Conservation (phyloP, 2,329 filamentous ascomycete genomes). For the Fusarium newnesense region DNA sequence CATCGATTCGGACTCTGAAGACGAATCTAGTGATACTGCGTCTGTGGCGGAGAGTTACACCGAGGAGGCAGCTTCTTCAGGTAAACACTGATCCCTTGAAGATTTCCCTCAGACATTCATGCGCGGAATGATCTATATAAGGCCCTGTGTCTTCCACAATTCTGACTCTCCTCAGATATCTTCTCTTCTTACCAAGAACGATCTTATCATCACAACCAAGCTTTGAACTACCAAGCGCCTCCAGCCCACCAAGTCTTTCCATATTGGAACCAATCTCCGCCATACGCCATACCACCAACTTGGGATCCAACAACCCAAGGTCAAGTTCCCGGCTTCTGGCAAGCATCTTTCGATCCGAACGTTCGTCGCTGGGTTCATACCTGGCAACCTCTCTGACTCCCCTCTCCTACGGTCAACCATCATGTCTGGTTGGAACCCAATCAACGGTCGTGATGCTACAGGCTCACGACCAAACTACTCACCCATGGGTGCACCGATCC, state of each 20-base stretch:
- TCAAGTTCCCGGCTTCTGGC: conserved; percentile 50
- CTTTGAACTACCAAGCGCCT: background rate
- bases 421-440: conserved; percentile 56
- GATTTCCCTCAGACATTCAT: conserved; percentile 7
- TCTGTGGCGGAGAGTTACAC: conserved; percentile 22
- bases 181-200: conserved; percentile 11
- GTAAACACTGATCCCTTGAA: conserved; percentile 31
- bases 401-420: background rate
- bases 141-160: background rate
- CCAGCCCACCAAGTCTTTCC: conserved; percentile 9
- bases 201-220: background rate
- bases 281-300: conserved; percentile 3
- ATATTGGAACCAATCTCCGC: conserved; percentile 14
- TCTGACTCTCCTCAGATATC: conserved; percentile 28
- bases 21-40: conserved; percentile 27
- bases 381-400: conserved; percentile 48
- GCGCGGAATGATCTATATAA: conserved; percentile 19
- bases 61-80: conserved; percentile 23
- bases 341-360: conserved; percentile 46
- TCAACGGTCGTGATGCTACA: conserved; percentile 51
- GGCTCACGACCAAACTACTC: conserved; percentile 47
- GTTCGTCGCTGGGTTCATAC: conserved; percentile 50
- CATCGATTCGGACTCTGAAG: conserved; percentile 40
- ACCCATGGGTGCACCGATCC: conserved; percentile 48
- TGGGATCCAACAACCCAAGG: conserved; percentile 48